Percentiles rank a stretch among this genome's conserved stretches.
These are phyloP conservation scores for Leccinum barrowsii DNA, from an alignment of 768 basidiomycete genomes.

Conservation along the genomic window DNA sequence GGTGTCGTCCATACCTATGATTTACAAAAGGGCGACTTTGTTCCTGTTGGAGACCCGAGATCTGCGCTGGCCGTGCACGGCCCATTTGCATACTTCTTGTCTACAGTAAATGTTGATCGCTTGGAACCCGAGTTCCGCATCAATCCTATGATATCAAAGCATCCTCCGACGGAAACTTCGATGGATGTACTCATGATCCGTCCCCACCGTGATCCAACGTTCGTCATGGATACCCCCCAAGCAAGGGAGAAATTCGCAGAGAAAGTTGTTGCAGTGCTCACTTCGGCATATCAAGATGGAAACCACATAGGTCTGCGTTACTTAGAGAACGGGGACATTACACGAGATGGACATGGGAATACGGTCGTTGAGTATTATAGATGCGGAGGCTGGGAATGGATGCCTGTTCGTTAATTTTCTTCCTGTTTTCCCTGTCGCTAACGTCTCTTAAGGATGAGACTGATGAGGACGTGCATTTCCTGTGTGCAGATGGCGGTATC, in stretches of 20 bases:
- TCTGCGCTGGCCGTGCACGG: slow-evolving; percentile 54
- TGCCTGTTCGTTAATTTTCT: slow-evolving; percentile 52
- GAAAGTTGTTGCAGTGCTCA: slow-evolving; percentile 53
- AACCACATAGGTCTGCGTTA: slow-evolving; percentile 65
- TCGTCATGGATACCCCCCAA: slow-evolving; percentile 39
- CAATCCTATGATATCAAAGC: slow-evolving; percentile 52
- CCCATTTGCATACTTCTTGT: slow-evolving; percentile 84
- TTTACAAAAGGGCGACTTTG: slow-evolving; percentile 44
- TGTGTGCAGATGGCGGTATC: slow-evolving; percentile 81
- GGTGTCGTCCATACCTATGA: slow-evolving; percentile 60
- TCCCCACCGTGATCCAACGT: slow-evolving; percentile 57
- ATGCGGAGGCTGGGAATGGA: slow-evolving; percentile 83
- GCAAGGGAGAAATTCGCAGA: slow-evolving; percentile 48
- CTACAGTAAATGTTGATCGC: slow-evolving; percentile 79
- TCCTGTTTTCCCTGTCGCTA: slow-evolving; percentile 3
- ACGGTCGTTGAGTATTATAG: slow-evolving; percentile 75
- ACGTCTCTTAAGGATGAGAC: slow-evolving; percentile 44
- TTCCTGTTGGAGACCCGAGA: slow-evolving; percentile 36
- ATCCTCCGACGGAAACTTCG: slow-evolving; percentile 42
- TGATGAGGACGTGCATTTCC: slow-evolving; percentile 61
- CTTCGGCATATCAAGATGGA: slow-evolving; percentile 76
- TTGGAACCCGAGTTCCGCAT: slow-evolving; percentile 83
- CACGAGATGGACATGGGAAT: slow-evolving; percentile 42
- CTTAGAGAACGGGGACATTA: slow-evolving; percentile 39
- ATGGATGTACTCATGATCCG: slow-evolving; percentile 79